These are phyloP conservation scores for Tephrocybe sp. DNA, from an alignment of 768 basidiomycete genomes.

Conservation along the genomic window DNA sequence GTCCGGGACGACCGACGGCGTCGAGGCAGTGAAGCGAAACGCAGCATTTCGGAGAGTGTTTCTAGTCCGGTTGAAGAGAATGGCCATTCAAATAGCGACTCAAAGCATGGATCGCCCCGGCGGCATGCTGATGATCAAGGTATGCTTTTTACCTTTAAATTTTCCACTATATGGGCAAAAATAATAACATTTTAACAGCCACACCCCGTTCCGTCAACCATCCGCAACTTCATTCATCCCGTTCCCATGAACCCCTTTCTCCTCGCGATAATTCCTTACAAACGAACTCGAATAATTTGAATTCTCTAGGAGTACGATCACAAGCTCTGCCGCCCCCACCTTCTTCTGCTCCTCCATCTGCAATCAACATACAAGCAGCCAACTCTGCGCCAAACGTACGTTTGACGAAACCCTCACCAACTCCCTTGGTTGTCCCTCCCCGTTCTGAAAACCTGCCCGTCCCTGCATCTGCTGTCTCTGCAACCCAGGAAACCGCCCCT, in stretches of 20 bases:
- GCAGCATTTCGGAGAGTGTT: slow-evolving; percentile 27
- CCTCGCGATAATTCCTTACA: slow-evolving; percentile 24
- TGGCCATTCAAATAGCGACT: slow-evolving; percentile 8
- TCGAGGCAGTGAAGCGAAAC: slow-evolving; percentile 24
- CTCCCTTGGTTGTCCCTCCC: slow-evolving; percentile 38
- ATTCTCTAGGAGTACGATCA: slow-evolving; percentile 17
- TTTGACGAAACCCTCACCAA: slow-evolving; percentile 31
- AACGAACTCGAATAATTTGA: slow-evolving; percentile 16
- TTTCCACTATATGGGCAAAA: slow-evolving; percentile 3
- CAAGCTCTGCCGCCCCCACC: slow-evolving; percentile 23
- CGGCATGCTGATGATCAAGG: slow-evolving; percentile 40
- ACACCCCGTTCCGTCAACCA: slow-evolving; percentile 28
- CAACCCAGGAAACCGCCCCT: slow-evolving; percentile 30
- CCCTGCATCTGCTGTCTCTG: slow-evolving; percentile 27
- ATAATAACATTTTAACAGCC: slow-evolving; percentile 21
- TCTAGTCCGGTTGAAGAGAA: slow-evolving; percentile 12
- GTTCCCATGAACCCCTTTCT: slow-evolving; percentile 39
- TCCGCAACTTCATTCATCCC: slow-evolving; percentile 34
- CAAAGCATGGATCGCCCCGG: slow-evolving; percentile 22
- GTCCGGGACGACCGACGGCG: slow-evolving; percentile 27
- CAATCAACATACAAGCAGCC: slow-evolving; percentile 4
- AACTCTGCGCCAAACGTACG: slow-evolving; percentile 21
- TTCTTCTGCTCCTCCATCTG: slow-evolving; percentile 21
- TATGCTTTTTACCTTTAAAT: slow-evolving; percentile 20
- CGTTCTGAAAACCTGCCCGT: slow-evolving; percentile 33